Conservation (phyloP, 495 filamentous ascomycete genomes). For the Talaromyces proteolyticus region DNA sequence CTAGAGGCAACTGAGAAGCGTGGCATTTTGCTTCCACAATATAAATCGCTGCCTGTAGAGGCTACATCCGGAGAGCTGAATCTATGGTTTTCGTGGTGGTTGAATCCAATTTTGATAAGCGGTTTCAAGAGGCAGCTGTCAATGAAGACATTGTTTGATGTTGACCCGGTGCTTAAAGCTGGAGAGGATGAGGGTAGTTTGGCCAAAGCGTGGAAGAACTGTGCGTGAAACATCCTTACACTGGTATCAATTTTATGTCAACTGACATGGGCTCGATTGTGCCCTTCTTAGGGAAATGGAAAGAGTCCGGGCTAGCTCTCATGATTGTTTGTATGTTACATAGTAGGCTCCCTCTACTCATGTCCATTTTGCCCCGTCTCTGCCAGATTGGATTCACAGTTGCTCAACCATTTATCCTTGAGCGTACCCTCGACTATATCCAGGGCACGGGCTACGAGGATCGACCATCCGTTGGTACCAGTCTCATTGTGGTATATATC, state of each 20-base stretch:
- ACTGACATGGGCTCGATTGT: no score
- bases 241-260: no score
- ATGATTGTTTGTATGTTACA: constrained; percentile 34
- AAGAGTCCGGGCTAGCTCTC: no score
- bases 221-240: not conserved
- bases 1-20: not conserved
- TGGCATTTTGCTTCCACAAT: not conserved
- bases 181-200: constrained; percentile 18
- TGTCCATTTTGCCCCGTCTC: constrained; percentile 39
- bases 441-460: constrained; percentile 29
- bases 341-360: constrained; percentile 48
- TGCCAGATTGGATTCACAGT: constrained; percentile 53
- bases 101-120: constrained; percentile 8
- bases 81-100: constrained; percentile 9
- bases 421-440: constrained; percentile 43
- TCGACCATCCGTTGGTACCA: constrained; percentile 44
- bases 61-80: constrained; percentile 8
- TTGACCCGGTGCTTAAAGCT: constrained; percentile 22
- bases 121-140: constrained; percentile 33
- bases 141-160: constrained; percentile 22
- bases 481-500: constrained; percentile 48
- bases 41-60: not conserved
- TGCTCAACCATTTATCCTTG: constrained; percentile 59
- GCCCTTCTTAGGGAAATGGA: no score
- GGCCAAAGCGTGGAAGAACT: constrained; percentile 16